Evolutionary conservation across 1,284 basidiomycete species (phyloP), one percentile per base, ranked within the genome.

Genomic region (Inonotus hispidus): DNA sequence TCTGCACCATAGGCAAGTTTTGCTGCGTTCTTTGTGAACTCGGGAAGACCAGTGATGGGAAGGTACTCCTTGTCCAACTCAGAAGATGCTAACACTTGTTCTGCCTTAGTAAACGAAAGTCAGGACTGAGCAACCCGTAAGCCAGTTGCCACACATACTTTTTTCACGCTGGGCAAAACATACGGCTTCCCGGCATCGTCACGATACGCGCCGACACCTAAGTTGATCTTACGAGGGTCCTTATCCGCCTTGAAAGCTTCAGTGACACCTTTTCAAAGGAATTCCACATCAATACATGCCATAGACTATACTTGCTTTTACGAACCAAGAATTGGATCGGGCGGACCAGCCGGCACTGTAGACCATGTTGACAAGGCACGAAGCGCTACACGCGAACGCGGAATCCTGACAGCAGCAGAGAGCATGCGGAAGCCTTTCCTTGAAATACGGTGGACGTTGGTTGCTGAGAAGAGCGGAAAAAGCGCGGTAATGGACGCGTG

Each of bases 31-130:
- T 90, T 87, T 70, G 90, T 95, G 76, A 98, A 98, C 59, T 89
- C 83, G 45, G 87, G 78, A 57, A 94, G 86, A 73, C 95, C 94
- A 59, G 93, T 96, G 75, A 99, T 99, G 65, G 94, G 94, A 54
- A 98, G 85, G 77, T 99, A 99, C 77, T 99, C 96, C 80, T 99
- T 98, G 87, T 99, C 96, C 52, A 82, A 82, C 66, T 86, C 84
- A 65, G 83, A 77, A 43, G 41, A 43, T 43, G 41, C n/a, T 21
- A 43, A 32, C 4, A 32, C 32, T 32, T 32, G 32, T 32, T 32
- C 32, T 32, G 32, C 32, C 32, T 32, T 38, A 45, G 56, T 11
- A 62, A 53, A 47, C 55, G 46, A 38, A 47, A 45, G 29, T 19
- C 45, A 53, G 27, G 3, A 21, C 11, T 29, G 25, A 32, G 43